Conservation (phyloP, 2,329 filamentous ascomycete species). For the Trichoderma afroharzianum region DNA sequence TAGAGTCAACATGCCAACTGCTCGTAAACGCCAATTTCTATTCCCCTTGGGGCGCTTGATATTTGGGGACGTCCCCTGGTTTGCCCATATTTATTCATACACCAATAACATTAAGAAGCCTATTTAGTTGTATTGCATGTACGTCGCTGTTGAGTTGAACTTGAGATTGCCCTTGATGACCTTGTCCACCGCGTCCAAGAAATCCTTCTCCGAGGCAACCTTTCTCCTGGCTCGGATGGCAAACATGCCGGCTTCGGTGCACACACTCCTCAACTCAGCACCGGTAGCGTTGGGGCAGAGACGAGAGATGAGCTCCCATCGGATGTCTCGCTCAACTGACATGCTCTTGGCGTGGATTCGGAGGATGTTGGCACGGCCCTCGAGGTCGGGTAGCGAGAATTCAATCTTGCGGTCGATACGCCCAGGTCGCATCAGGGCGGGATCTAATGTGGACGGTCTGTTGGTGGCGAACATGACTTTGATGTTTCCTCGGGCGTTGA, state of each 20-base stretch:
- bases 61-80: background rate
- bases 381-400: slow-evolving; percentile 94
- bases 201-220: slow-evolving; percentile 98
- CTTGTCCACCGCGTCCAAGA: slow-evolving; percentile 96
- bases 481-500: slow-evolving; percentile 95
- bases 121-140: slow-evolving; percentile 96
- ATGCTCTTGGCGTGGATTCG: slow-evolving; percentile 99
- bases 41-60: slow-evolving; percentile 16
- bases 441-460: slow-evolving; percentile 89
- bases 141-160: slow-evolving; percentile 97
- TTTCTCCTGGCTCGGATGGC: slow-evolving; percentile 92
- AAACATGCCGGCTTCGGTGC: slow-evolving; percentile 98
- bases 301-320: slow-evolving; percentile 97
- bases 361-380: slow-evolving; percentile 94
- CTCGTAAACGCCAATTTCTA: slow-evolving; percentile 19
- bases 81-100: slow-evolving; percentile 32
- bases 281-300: slow-evolving; percentile 96
- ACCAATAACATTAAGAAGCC: slow-evolving; percentile 29
- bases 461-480: slow-evolving; percentile 99
- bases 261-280: slow-evolving; percentile 92
- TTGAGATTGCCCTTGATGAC: slow-evolving; percentile 99
- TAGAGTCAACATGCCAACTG: background rate
- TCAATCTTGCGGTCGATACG: slow-evolving; percentile 99
- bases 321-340: slow-evolving; percentile 97
- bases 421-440: slow-evolving; percentile 93